Base-by-base conservation (phyloP, 1,284 basidiomycete species). In the Puccinia brachypodii region DNA sequence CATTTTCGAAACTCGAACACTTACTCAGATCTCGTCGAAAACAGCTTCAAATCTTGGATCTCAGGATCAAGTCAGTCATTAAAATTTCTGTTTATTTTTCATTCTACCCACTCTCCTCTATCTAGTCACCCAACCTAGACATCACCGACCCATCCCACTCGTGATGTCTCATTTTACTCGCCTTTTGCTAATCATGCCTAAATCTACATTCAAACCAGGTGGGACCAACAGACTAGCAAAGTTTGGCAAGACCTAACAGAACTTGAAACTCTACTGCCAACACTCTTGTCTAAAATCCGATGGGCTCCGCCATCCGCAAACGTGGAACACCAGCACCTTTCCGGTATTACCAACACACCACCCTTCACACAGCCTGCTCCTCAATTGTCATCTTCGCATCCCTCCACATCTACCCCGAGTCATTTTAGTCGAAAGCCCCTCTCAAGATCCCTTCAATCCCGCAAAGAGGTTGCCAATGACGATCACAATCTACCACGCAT, bases 1-100 rank as follows among this genome's bases (percentile, higher is more conserved):
- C 78, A 38, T 80, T 80, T 50, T 80, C 78, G 28, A 72, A 62
- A 44, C 53, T 80, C n/a, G 78, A 80, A 36, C 78, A 80, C 69
- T 62, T 80, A 33, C 69, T 80, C n/a, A 58, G 78, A 47, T 73
- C 68, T 42, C 78, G 78, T 56, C 68, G 78, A 47, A 80, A 73
- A 64, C 78, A 80, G 38, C 56, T 80, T 28, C 50, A 80, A 47
- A 72, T 80, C 38, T 68, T 80, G 53, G 69, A 80, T 73, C 58
- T 80, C 16, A 58, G 78, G 31, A 72, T 80, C 40, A 80, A 73
- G 72, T 74, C 50, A 53, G 72, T 40, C 53, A 53, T 50, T 38
- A 8, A 14, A 14, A 22, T 53, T 38, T 74, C 47, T 22, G 7
- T 72, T 72, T 33, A 36, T 60, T 16, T 22, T 19, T 11, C n/a